Percentiles rank a stretch among this genome's conserved stretches.
Evolutionary conservation across 805 yeast species (phyloP).

Genomic region (Komagataella kurtzmanii): DNA sequence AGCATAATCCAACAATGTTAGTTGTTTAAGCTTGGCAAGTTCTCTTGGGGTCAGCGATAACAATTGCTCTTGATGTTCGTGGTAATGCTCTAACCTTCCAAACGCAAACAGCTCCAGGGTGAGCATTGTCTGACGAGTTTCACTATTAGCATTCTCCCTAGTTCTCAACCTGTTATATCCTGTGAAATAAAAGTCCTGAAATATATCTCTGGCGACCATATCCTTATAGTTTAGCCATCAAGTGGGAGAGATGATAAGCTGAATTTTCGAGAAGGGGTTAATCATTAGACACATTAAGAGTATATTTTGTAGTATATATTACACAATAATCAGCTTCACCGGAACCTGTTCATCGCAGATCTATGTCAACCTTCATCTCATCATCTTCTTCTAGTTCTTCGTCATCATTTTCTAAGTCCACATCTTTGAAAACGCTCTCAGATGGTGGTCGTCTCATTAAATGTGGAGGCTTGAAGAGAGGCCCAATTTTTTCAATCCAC

Average conservation of each 20-base stretch:
- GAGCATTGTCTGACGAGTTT: background rate
- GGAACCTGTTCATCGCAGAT: background rate
- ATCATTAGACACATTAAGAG: background rate
- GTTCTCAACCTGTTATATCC: background rate
- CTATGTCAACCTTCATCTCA: constrained; percentile 3
- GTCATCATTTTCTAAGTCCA: constrained; percentile 11
- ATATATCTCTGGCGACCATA: background rate
- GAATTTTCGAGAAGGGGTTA: background rate
- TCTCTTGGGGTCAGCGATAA: constrained; percentile 5
- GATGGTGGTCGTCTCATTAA: constrained; percentile 68
- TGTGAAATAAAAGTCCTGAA: background rate
- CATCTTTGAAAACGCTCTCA: constrained; percentile 36
- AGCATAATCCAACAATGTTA: constrained; percentile 6
- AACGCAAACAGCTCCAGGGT: constrained; percentile 15
- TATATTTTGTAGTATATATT: no score
- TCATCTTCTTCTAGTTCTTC: constrained; percentile 6
- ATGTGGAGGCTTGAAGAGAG: constrained; percentile 55
- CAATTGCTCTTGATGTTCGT: background rate
- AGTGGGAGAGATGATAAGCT: background rate
- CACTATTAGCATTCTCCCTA: background rate
- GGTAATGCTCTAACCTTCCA: constrained; percentile 12
- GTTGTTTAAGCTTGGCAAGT: constrained; percentile 9
- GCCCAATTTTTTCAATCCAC: constrained; percentile 88
- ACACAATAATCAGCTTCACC: background rate
- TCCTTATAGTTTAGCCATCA: background rate